These are phyloP conservation scores for Penicillium expansum DNA, from an alignment of 2,329 filamentous ascomycete genomes.

Conservation along the genomic window DNA sequence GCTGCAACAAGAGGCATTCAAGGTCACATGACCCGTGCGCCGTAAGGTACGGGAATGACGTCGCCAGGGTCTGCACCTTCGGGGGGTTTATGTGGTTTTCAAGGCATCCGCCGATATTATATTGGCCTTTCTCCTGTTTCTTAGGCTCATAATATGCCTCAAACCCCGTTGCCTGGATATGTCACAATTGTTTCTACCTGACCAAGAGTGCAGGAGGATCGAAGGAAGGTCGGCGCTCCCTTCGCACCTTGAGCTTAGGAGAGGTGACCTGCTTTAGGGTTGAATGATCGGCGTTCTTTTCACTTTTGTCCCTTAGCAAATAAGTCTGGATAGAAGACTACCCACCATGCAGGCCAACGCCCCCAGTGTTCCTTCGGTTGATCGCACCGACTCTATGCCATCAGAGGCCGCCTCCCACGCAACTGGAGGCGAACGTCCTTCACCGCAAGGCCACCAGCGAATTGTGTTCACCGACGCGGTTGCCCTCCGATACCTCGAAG, in stretches of 20 bases:
- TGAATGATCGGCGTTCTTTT: slow-evolving; percentile 6
- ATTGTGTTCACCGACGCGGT: slow-evolving; percentile 66
- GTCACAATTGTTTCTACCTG: slow-evolving; percentile 24
- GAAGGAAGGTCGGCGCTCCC: slow-evolving; percentile 28
- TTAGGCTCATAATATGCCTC: slow-evolving; percentile 13
- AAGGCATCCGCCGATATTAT: not conserved
- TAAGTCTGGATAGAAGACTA: not conserved
- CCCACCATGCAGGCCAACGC: slow-evolving; percentile 23
- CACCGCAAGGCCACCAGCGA: slow-evolving; percentile 48
- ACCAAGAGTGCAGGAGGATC: slow-evolving; percentile 25
- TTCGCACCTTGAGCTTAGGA: slow-evolving; percentile 21
- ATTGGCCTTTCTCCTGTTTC: not conserved
- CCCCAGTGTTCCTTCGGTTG: slow-evolving; percentile 22
- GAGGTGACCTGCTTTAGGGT: slow-evolving; percentile 12
- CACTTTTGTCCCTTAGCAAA: not conserved
- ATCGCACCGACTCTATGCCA: slow-evolving; percentile 26
- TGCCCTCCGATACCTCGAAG: slow-evolving; percentile 74
- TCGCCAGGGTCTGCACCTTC: slow-evolving; percentile 18
- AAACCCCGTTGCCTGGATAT: slow-evolving; percentile 22
- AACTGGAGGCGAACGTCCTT: slow-evolving; percentile 14
- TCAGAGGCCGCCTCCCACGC: slow-evolving; percentile 15
- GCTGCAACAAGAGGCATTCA: not conserved
- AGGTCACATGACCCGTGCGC: slow-evolving; percentile 12
- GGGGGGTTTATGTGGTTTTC: not conserved
- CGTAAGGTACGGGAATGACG: slow-evolving; percentile 18